Percentiles rank a stretch among this genome's conserved stretches.
phyloP scores from a whole-genome alignment of 192 early-diverging fungal species.

The Backusella mclennaniae region DNA sequence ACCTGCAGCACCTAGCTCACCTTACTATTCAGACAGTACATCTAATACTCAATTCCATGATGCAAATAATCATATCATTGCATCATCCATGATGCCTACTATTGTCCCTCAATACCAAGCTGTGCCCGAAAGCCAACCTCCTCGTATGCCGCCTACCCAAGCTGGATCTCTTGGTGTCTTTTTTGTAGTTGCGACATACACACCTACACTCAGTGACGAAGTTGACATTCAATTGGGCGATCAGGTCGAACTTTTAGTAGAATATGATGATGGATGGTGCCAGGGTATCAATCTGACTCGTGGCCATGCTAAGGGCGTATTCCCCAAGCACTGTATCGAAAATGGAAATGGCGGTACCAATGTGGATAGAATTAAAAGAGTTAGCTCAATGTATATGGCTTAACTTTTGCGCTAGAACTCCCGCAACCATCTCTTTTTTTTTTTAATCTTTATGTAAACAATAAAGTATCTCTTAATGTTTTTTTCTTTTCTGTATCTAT shows the following conservation, averaged over 20 bases:
- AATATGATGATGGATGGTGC: conserved; percentile 65
- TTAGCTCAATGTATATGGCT: conserved; percentile 23
- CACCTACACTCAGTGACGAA: conserved; percentile 56
- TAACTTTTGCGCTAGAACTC: background rate
- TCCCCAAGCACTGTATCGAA: conserved; percentile 55
- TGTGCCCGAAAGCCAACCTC: background rate
- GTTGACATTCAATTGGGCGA: conserved; percentile 55
- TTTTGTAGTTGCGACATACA: conserved; percentile 44
- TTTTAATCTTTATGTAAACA: conserved; percentile 1
- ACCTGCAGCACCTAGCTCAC: background rate
- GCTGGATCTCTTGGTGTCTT: conserved; percentile 50
- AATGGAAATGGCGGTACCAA: background rate
- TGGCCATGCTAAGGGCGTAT: conserved; percentile 49
- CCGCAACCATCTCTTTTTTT: background rate
- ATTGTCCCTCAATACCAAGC: background rate
- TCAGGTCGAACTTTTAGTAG: conserved; percentile 49
- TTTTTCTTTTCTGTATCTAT: too few species aligned
- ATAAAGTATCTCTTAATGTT: background rate
- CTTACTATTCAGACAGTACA: background rate
- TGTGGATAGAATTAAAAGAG: conserved; percentile 9
- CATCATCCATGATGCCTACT: background rate
- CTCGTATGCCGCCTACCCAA: conserved; percentile 10
- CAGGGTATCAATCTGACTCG: conserved; percentile 52
- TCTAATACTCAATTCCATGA: conserved; percentile 11
- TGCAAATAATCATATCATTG: conserved; percentile 7